Base-by-base conservation (phyloP, 176 grass and related monocot species). In the Oryza longistaminata region DNA sequence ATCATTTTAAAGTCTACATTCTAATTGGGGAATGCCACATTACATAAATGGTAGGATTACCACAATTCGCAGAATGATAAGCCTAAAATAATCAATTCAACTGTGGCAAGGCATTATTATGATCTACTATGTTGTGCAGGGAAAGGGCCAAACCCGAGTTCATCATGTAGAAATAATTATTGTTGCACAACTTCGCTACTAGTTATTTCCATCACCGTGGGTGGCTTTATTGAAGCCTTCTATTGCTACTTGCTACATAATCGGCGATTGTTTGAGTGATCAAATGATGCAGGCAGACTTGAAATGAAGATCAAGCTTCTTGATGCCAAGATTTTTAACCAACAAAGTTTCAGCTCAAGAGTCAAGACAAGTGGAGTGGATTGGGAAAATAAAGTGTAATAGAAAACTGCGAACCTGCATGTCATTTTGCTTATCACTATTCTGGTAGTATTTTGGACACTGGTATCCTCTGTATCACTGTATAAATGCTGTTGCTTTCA, bases 41-140 rank as follows among this genome's bases (percentile, higher is more conserved):
- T 22, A 45, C 6, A 75, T 9, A 27, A 79, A 67, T n/a, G 2
- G 4, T 49, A 6, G 26, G 74, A 62, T 55, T 45, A 39, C 37
- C 39, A 26, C 21, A 64, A 53, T 83, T 81, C 46, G 48, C 50
- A 81, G 9, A 33, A 22, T 60, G 50, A 68, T 0, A 67, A 84
- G 40, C 70, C 80, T 69, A 89, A 75, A 69, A 50, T 27, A 50
- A 64, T 71, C 27, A 74, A 80, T n/a, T 61, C 7, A 24, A 50
- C 12, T 31, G 31, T 60, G 43, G 40, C 12, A 80, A 68, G 26
- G 60, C 6, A 13, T 48, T 76, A 37, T 64, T 49, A 62, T 8
- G 4, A 76, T 42, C 22, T 74, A 68, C 64, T 70, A 19, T 29
- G 71, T 75, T 67, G 31, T 5, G 50, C 15, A 24, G 19, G 27